A percentile compares a stretch with the other conserved stretches of the same genome.
Conservation (phyloP, 768 basidiomycete species). For the Pholiota conissans region DNA sequence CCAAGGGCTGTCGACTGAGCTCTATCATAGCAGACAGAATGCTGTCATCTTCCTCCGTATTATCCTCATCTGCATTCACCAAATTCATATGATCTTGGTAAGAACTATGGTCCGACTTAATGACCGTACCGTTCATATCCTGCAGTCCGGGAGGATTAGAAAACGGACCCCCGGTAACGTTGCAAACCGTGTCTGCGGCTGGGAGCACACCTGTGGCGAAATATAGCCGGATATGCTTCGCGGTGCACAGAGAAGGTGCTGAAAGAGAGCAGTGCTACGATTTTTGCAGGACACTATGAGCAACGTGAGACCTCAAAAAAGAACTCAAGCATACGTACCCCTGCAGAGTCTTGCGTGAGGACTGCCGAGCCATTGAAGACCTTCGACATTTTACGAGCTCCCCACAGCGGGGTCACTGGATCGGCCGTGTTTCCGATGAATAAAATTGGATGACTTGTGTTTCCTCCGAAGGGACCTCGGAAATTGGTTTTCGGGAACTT, state of each 20-base stretch:
- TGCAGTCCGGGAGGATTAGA: neutral
- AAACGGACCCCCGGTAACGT: neutral
- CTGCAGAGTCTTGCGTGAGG: slow-evolving; percentile 15
- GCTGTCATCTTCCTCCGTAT: neutral
- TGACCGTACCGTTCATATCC: neutral
- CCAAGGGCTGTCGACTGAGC: neutral
- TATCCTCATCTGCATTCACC: neutral
- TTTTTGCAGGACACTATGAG: neutral
- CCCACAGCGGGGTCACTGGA: slow-evolving; percentile 29
- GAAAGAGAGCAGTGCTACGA: neutral
- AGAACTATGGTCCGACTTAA: no score
- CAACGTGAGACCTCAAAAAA: neutral
- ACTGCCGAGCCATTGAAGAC: slow-evolving; percentile 13
- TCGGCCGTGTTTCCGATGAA: slow-evolving; percentile 42
- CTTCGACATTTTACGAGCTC: slow-evolving; percentile 36
- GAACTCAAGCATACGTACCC: slow-evolving; percentile 5
- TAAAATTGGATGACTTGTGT: slow-evolving; percentile 39
- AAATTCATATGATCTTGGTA: neutral
- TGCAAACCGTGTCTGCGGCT: neutral
- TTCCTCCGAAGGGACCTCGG: slow-evolving; percentile 27
- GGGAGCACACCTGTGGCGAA: neutral
- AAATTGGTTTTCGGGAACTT: slow-evolving; percentile 15
- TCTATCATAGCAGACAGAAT: neutral
- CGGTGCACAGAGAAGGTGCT: neutral
- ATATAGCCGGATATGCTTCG: neutral